These are phyloP conservation scores for Magnolia officinalis DNA, from an alignment of 164 flowering plant genomes.

Conservation along the genomic window DNA sequence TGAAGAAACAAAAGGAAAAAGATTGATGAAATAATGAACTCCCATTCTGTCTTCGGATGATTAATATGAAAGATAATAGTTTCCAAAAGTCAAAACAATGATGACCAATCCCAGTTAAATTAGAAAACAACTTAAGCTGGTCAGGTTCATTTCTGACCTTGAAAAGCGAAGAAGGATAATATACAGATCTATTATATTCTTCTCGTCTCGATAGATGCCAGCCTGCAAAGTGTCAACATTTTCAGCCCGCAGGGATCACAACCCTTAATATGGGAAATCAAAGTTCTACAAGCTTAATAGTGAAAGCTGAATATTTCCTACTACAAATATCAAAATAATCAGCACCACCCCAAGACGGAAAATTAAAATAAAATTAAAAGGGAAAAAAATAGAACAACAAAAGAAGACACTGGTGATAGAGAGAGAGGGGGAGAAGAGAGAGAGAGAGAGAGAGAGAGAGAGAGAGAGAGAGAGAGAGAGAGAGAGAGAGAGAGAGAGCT, in stretches of 20 bases:
- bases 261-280: background rate
- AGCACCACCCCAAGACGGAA: background rate
- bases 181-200: conserved; percentile 74
- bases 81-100: too few relatives aligned
- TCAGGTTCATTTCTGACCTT: conserved; percentile 45
- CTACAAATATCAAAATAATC: too few relatives aligned
- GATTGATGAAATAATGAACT: too few relatives aligned
- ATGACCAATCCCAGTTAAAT: background rate
- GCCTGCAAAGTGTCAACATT: conserved; percentile 49
- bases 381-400: background rate
- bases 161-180: conserved; percentile 86
- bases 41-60: too few relatives aligned
- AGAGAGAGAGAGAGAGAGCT: background rate
- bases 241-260: background rate
- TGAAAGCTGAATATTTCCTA: too few relatives aligned
- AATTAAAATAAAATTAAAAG: background rate
- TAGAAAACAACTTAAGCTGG: background rate
- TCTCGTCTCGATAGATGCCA: conserved; percentile 77
- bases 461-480: background rate
- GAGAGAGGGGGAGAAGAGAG: background rate
- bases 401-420: background rate
- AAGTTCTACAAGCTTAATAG: background rate
- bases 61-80: too few relatives aligned
- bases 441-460: background rate
- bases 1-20: too few relatives aligned